A percentile compares a stretch with the other conserved stretches of the same genome.
Conservation (phyloP, 208 protist species). For the Leishmania tarentolae region DNA sequence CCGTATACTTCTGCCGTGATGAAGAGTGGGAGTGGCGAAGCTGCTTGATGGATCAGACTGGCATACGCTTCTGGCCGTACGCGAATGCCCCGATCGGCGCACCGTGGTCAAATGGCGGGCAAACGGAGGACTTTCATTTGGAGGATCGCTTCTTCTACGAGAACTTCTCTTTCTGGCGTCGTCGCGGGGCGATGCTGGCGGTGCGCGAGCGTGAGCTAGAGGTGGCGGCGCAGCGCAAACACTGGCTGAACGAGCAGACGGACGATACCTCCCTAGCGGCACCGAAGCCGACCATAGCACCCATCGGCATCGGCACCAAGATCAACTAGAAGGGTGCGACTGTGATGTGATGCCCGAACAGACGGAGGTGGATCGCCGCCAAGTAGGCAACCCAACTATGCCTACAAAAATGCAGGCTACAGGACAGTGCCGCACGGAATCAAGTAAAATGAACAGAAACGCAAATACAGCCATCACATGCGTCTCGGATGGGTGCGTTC, state of each 20-base stretch:
- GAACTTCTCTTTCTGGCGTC: conserved; percentile 86
- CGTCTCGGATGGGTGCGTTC: background rate
- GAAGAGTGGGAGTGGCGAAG: conserved; percentile 94
- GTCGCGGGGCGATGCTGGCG: conserved; percentile 80
- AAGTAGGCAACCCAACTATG: background rate
- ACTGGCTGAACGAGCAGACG: conserved; percentile 67
- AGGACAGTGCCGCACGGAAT: background rate
- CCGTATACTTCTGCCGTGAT: conserved; percentile 91
- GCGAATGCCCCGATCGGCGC: conserved; percentile 86
- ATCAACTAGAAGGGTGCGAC: conserved; percentile 20
- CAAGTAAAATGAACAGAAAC: background rate
- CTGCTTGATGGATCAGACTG: conserved; percentile 91
- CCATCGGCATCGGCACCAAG: conserved; percentile 55
- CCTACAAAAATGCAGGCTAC: background rate
- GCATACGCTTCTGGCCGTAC: conserved; percentile 91
- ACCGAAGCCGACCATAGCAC: conserved; percentile 81
- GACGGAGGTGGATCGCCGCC: background rate
- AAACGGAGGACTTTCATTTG: conserved; percentile 91
- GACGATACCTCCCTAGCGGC: conserved; percentile 38
- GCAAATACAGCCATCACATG: background rate
- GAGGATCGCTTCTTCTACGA: conserved; percentile 92
- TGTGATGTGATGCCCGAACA: background rate
- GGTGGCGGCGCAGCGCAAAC: conserved; percentile 68
- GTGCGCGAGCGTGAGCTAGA: conserved; percentile 82
- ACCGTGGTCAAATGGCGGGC: conserved; percentile 87